Base-by-base conservation (phyloP, 306 rosid species). In the barrel medic (Medicago truncatula) region DNA sequence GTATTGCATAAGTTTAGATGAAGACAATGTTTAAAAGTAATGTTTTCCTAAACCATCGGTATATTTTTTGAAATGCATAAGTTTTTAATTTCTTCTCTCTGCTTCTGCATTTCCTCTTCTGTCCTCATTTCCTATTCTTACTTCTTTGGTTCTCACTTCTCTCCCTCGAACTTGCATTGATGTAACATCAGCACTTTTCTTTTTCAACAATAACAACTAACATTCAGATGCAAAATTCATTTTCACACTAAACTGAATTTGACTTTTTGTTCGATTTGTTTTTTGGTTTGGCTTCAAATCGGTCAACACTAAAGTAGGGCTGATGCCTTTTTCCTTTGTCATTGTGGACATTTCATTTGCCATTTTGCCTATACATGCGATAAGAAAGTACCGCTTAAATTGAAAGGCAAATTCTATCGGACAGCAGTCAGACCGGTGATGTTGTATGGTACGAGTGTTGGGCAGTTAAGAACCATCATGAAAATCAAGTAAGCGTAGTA, bases 1-100 rank as follows among this genome's bases (percentile, higher is more conserved):
- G 47, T 56, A 46, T 64, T 65, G 67, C 49, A 49, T 47, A 46
- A 31, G 65, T 54, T 82, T 39, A 50, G 54, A 46, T 49, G 39
- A 71, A 67, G 25, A 43, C 38, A 47, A 52, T 54, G 31, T 41
- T 64, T 34, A 49, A 34, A 69, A 65, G 25, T 54, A 12, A 31
- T 14, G 11, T 5, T 50, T 76, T 15, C 4, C 16, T n/a, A 17
- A 44, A 9, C 40, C 60, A 47, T 13, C 18, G 2, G 23, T 76
- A 40, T 18, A 63, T 76, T 80, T 70, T 13, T 4, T 41, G 62
- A 60, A 23, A 9, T 59, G 9, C 25, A 47, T 14, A 52, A 13
- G 43, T 15, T 52, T 69, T 7, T 61, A 65, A 8, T 65, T 75
- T 71, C 23, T 63, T 60, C 9, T 21, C 36, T 58, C 9, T 58